Percentiles rank a stretch among this genome's conserved stretches.
Conservation (phyloP, 2,329 filamentous ascomycete species). For the Macroventuria anomochaeta region DNA sequence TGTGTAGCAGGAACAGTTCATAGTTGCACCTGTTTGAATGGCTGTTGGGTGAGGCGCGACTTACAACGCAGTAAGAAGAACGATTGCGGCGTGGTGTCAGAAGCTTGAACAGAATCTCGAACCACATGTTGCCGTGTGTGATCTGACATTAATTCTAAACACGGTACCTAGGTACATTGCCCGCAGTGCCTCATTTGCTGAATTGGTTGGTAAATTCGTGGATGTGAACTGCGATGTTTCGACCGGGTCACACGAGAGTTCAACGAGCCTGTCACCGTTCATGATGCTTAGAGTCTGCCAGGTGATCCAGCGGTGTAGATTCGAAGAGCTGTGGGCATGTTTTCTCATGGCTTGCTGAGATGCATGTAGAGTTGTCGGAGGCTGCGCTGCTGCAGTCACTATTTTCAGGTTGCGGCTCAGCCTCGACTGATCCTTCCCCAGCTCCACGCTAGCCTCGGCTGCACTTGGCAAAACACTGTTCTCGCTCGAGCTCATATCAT, state of each 20-base stretch:
- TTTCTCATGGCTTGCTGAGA: constrained; percentile 7
- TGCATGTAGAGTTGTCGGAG: neutral
- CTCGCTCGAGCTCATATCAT: neutral
- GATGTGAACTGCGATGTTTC: neutral
- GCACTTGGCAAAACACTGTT: neutral
- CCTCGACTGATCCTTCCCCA: neutral
- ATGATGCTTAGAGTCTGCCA: neutral
- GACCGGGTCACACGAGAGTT: neutral
- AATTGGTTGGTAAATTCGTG: neutral
- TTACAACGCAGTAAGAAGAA: neutral
- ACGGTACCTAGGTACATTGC: neutral
- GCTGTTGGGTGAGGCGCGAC: constrained; percentile 2
- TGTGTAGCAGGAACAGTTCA: neutral
- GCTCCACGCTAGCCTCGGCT: constrained; percentile 2
- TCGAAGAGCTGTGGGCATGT: neutral
- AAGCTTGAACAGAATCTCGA: neutral
- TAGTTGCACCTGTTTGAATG: neutral
- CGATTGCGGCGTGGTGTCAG: constrained; percentile 11
- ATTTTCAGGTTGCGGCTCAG: constrained; percentile 11
- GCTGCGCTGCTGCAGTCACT: neutral
- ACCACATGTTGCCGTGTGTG: neutral
- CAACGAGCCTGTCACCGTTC: neutral
- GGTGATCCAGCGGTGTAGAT: neutral
- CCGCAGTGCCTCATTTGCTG: neutral
- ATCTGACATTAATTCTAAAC: neutral